Base-by-base conservation (phyloP, 768 basidiomycete genomes). In the Naganishia vaughanmartiniae region DNA sequence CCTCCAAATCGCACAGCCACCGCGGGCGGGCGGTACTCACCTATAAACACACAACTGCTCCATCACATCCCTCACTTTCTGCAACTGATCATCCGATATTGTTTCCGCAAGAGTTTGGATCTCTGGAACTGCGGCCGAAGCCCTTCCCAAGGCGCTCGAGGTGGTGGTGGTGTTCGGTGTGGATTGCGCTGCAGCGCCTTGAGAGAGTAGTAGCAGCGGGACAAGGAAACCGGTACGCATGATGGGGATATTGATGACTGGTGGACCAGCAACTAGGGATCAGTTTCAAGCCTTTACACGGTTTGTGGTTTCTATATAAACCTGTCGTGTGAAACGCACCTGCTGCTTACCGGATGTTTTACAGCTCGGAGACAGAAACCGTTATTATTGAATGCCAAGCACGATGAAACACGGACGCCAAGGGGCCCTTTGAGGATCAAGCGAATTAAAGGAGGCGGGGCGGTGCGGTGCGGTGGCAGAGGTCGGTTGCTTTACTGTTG, bases 31-130 rank as follows among this genome's bases (percentile, higher is more conserved):
- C 42, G 7, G 7, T 7, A 74, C 77, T 56, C 66, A 77, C 77
- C 73, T 74, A 26, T 73, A 70, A 17, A 51, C 53, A n/a, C 72
- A 72, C 45, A 79, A 73, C 30, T 73, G 54, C 21, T 78, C 70
- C 78, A 79, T 77, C 33, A 78, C 74, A 71, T 75, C 69, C 63
- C 75, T 73, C 17, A 79, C 77, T 39, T 78, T 71, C 39, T 65
- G 58, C 65, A 78, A 58, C 7, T 66, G 31, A 19, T 69, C 69
- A 65, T 74, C 73, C 33, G 75, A 30, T 21, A 66, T 66, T 30
- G 53, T 28, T 10, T 51, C 65, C 3, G 60, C 60, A 26, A 63
- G 39, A 30, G 21, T 46, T 24, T 63, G 60, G 26, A 63, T 45
- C 24, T 21, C 48, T 7, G 36, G 60, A 7, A 15, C 42, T 2